Base-by-base conservation (phyloP, 2,329 filamentous ascomycete species). In the Fusarium heterosporum region DNA sequence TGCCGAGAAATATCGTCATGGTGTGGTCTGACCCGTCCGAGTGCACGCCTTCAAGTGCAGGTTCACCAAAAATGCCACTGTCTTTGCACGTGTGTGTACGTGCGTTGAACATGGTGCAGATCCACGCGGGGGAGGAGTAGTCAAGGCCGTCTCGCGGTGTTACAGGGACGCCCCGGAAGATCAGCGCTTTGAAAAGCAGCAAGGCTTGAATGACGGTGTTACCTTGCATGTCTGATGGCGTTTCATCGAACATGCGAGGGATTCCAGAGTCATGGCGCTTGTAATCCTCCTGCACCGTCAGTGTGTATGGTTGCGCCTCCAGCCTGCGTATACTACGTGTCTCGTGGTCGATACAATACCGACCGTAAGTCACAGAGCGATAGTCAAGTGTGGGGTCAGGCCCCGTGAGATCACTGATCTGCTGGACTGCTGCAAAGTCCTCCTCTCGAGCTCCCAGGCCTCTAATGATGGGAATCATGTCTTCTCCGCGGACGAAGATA, bases 31-130 rank as follows among this genome's bases (percentile, higher is more conserved):
- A 68, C 12, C 74, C 74, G 45, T 76, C 74, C 6, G 66, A 67
- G 62, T 76, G 74, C n/a, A 76, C 72, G 17, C 74, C 74, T 55
- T 76, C 74, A 6, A 76, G 64, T 8, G 74, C 72, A 4, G 74
- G 74, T 41, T 75, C 71, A n/a, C 74, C 74, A 22, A 70, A 51
- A 7, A 74, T 59, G 42, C 63, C 55, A 4, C 46, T 28, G 4
- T 63, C 55, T 16, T 58, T 60, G 11, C 56, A 65, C 5, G 74
- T 76, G 17, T 66, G 52, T 10, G 73, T 75, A 29, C 72, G 73
- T 8, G 72, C 55, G 55, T 71, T 72, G 63, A 76, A 75, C 14
- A 75, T 41, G 29, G 68, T 74, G 61, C 64, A 70, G 25, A 75
- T 59, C 60, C 68, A 73, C 19, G 55, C 68, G 12, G 64, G 40